Evolutionary conservation across 176 grass and related monocot genomes (phyloP), one percentile per base, ranked within the genome.

Genomic region (Ensete ventricosum): DNA sequence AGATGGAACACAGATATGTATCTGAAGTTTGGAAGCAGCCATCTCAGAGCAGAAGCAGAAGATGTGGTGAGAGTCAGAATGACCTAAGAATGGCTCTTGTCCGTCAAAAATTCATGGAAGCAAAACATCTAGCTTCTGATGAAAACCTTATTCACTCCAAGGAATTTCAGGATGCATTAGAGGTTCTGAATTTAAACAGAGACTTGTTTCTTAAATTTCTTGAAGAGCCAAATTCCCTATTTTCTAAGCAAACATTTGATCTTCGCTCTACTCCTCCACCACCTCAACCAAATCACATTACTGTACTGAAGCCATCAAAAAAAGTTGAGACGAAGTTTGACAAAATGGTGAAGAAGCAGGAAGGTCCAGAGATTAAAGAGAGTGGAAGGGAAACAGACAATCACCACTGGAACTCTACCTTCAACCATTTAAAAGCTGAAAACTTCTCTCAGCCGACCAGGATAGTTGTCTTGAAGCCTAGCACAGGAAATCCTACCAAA

Each of bases 181-280:
- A 94, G 76, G 81, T 99, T 74, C 80, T 99, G 70, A 91, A 84
- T 85, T 94, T 84, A 78, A 94, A 99, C 55, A 88, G 72, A 86
- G 95, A 99, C 78, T 83, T 98, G 80, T 94, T 94, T 80, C 72
- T 99, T 11, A 87, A 87, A 78, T 94, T 94, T 89, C 95, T 94
- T 73, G 88, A 94, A 81, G 95, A 99, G 78, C 88, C 95, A 53
- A 94, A 80, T 65, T 89, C 84, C 54, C 64, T 80, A 73, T 87
- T 99, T 69, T 87, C 80, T 54, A 73, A 72, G 34, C 69, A 80
- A 80, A 59, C 64, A 73, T 53, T 29, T 16, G 69, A 73, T 23
- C 49, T 73, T 52, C 27, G 50, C 26, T 25, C 57, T 6, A 67
- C 67, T 74, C 77, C 76, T 76, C 73, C 80, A 63, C 24, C 73